Evolutionary conservation across 306 rosid species (phyloP), one percentile per base, ranked within the genome.

Genomic region (Dalbergia cochinchinensis): DNA sequence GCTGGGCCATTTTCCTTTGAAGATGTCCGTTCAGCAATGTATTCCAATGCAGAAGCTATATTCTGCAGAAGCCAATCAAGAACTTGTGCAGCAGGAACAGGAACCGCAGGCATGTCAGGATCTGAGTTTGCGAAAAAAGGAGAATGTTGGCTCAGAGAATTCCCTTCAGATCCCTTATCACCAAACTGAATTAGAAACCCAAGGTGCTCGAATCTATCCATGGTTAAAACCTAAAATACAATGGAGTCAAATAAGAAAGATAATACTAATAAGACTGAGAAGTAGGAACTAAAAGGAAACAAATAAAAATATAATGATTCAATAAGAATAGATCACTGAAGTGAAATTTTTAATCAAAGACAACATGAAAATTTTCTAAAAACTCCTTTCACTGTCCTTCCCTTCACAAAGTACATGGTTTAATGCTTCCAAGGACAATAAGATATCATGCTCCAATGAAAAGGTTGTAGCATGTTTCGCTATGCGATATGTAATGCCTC

Each of bases 61-160:
- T 89, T 91, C 84, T 89, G 88, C 69, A 87, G 73, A 87, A 96
- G 79, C 99, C 99, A 96, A 62, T 91, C 97, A 71, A 87, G 97
- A 85, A 91, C 90, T 87, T 93, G 99, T 20, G 92, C 79, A 33
- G 92, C 97, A 39, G 98, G 91, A 81, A 90, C 94, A 51, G 97
- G 98, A 86, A 87, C 98, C 3, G 96, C 99, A 64, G 99, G 99
- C 99, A 96, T 96, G 83, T 91, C 97, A 34, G 99, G 98, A 87
- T 96, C 99, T 4, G 98, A 96, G 78, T 96, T 96, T 11, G 99
- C 98, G 47, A 96, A 96, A 87, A 96, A 96, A 1, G 98, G 99
- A 85, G 99, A 93, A 72, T 71, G 79, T 73, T 96, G 97, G 83
- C 98, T 88, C 81, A 96, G 83, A 54, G 86, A 85, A 85, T 81